Evolutionary conservation across 768 basidiomycete species (phyloP).

Genomic region (Dioszegia hungarica): DNA sequence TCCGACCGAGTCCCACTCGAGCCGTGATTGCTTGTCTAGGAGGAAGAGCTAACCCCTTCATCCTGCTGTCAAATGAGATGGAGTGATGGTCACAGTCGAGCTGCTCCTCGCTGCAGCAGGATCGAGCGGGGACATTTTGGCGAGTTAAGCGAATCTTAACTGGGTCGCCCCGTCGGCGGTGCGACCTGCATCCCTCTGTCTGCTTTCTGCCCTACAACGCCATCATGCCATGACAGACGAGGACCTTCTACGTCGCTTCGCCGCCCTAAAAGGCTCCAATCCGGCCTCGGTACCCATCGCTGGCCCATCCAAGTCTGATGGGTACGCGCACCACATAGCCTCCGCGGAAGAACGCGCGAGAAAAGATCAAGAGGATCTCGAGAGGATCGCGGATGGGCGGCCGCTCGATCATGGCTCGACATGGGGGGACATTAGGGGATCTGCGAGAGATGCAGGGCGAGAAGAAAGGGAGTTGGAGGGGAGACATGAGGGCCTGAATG

Average conservation of each 20-base stretch:
- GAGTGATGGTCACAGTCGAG: too few relatives aligned
- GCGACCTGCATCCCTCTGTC: too few relatives aligned
- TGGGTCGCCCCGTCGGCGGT: too few relatives aligned
- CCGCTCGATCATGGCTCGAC: background rate
- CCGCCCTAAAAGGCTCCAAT: constrained; percentile 19
- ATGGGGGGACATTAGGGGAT: too few relatives aligned
- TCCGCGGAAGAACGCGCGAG: background rate
- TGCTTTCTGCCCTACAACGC: too few relatives aligned
- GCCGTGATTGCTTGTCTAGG: too few relatives aligned
- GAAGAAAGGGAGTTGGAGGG: background rate
- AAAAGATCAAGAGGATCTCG: constrained; percentile 30
- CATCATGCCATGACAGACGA: constrained; percentile 18
- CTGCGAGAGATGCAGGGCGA: background rate
- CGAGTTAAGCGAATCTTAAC: too few relatives aligned
- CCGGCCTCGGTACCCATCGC: background rate
- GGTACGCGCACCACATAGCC: background rate
- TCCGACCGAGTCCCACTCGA: too few relatives aligned
- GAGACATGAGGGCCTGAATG: constrained; percentile 1
- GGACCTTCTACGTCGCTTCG: constrained; percentile 24
- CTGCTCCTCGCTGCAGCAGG: too few relatives aligned
- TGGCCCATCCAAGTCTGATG: background rate
- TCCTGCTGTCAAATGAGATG: too few relatives aligned
- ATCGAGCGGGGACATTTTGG: too few relatives aligned
- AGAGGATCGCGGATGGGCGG: constrained; percentile 26
- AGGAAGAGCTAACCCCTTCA: too few relatives aligned